A percentile compares a stretch with the other conserved stretches of the same genome.
phyloP scores from a whole-genome alignment of 176 grass and related monocot genomes.

The Ananas comosus region DNA sequence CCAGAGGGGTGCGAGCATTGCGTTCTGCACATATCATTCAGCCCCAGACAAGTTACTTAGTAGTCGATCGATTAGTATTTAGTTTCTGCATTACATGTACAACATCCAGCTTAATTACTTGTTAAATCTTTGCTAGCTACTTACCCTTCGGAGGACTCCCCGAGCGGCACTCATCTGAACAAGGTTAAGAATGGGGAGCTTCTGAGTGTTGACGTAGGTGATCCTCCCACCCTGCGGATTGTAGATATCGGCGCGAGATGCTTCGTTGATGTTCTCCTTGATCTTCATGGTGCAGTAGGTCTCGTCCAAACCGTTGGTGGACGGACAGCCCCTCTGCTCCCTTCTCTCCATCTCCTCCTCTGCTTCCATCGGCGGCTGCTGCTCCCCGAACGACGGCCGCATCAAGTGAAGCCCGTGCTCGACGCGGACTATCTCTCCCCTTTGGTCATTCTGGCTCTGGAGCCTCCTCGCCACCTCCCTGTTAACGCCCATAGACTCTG shows the following conservation, averaged over 20 bases:
- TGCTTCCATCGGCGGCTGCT: conserved; percentile 11
- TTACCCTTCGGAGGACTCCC: conserved; percentile 33
- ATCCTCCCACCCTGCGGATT: conserved; percentile 29
- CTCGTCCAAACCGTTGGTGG: conserved; percentile 30
- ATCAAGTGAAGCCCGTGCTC: conserved; percentile 4
- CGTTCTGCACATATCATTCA: conserved; percentile 10
- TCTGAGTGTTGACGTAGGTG: conserved; percentile 30
- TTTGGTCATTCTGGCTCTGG: conserved; percentile 20
- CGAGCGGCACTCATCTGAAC: conserved; percentile 35
- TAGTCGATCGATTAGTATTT: too few relatives aligned
- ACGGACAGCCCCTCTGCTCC: not conserved
- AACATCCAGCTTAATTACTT: not conserved
- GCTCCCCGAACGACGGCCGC: conserved; percentile 11
- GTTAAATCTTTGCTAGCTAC: not conserved
- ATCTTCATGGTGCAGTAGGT: conserved; percentile 29
- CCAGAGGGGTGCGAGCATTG: conserved; percentile 12
- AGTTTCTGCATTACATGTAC: not conserved
- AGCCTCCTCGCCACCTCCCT: conserved; percentile 15
- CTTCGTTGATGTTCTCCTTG: conserved; percentile 25
- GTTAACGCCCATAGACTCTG: conserved; percentile 4
- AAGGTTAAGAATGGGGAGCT: conserved; percentile 28
- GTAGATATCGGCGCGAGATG: conserved; percentile 26
- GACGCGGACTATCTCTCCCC: conserved; percentile 2
- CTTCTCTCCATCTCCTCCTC: conserved; percentile 5
- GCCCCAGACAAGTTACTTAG: not conserved